These are phyloP conservation scores for Colletotrichum brevisporum DNA, from an alignment of 2,329 filamentous ascomycete species.

Conservation along the genomic window DNA sequence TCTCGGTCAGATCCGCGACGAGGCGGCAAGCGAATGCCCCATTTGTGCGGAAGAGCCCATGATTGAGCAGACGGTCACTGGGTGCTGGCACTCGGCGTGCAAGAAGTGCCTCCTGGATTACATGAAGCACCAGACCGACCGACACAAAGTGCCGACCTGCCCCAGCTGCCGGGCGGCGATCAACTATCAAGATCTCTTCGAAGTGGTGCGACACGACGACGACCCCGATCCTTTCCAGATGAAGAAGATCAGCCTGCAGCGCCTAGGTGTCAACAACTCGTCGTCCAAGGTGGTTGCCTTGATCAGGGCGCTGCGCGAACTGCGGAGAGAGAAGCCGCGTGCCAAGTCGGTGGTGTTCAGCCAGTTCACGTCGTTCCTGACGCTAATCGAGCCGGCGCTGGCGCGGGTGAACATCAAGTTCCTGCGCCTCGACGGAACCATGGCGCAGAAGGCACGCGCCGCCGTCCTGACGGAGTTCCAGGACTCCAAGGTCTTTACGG, in stretches of 20 bases:
- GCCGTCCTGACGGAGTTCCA: slow-evolving; percentile 83
- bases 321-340: slow-evolving; percentile 75
- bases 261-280: slow-evolving; percentile 74
- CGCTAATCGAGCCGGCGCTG: slow-evolving; percentile 89
- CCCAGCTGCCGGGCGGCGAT: slow-evolving; percentile 92
- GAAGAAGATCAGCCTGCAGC: slow-evolving; percentile 71
- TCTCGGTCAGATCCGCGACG: slow-evolving; percentile 90
- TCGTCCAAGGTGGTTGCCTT: slow-evolving; percentile 91
- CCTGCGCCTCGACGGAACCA: slow-evolving; percentile 91
- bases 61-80: slow-evolving; percentile 93
- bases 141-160: slow-evolving; percentile 82
- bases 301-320: slow-evolving; percentile 78
- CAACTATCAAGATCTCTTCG: slow-evolving; percentile 88
- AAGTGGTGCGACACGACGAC: slow-evolving; percentile 86
- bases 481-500: slow-evolving; percentile 71
- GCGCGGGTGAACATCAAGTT: slow-evolving; percentile 78
- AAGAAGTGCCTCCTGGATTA: slow-evolving; percentile 93
- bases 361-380: slow-evolving; percentile 96
- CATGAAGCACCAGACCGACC: slow-evolving; percentile 87
- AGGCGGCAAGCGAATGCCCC: slow-evolving; percentile 90
- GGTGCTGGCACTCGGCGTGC: slow-evolving; percentile 98
- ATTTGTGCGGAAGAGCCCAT: slow-evolving; percentile 97
- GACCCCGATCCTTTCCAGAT: slow-evolving; percentile 62
- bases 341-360: slow-evolving; percentile 96
- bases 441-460: slow-evolving; percentile 87